phyloP scores from a whole-genome alignment of 371 early-diverging fungal genomes.

The Gilbertella persicaria region DNA sequence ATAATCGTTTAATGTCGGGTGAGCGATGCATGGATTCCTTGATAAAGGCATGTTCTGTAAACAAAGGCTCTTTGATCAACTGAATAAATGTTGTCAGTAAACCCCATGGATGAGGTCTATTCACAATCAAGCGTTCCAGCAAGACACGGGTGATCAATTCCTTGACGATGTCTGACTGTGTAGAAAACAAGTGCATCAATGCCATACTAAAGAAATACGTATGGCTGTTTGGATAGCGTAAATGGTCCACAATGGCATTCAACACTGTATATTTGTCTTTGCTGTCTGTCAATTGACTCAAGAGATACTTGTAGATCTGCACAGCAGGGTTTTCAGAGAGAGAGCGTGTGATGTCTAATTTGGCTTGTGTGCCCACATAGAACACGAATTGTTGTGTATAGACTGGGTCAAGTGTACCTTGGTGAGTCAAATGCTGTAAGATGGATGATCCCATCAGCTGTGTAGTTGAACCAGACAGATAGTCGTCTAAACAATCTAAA shows the following conservation, averaged over 20 bases:
- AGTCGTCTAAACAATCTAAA: constrained; percentile 3
- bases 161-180: constrained; percentile 64
- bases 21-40: constrained; percentile 41
- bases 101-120: constrained; percentile 99
- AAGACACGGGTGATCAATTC: constrained; percentile 94
- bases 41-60: constrained; percentile 79
- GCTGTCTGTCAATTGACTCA: constrained; percentile 5
- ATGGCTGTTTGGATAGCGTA: constrained; percentile 96
- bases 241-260: constrained; percentile 90
- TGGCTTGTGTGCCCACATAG: constrained; percentile 33
- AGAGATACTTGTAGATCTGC: constrained; percentile 31
- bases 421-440: not conserved
- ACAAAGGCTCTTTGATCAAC: constrained; percentile 83
- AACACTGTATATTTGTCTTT: constrained; percentile 81
- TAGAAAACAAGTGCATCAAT: constrained; percentile 77
- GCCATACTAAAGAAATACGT: constrained; percentile 87
- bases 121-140: constrained; percentile 93
- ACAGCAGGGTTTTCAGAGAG: constrained; percentile 32
- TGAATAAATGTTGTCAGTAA: constrained; percentile 94
- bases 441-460: constrained; percentile 6
- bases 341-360: constrained; percentile 16
- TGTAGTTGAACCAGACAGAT: not conserved
- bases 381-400: constrained; percentile 22
- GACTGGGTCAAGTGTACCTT: not conserved
- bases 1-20: constrained; percentile 68